Conservation (phyloP, 192 early-diverging fungal species). For the Thamnidium elegans region DNA sequence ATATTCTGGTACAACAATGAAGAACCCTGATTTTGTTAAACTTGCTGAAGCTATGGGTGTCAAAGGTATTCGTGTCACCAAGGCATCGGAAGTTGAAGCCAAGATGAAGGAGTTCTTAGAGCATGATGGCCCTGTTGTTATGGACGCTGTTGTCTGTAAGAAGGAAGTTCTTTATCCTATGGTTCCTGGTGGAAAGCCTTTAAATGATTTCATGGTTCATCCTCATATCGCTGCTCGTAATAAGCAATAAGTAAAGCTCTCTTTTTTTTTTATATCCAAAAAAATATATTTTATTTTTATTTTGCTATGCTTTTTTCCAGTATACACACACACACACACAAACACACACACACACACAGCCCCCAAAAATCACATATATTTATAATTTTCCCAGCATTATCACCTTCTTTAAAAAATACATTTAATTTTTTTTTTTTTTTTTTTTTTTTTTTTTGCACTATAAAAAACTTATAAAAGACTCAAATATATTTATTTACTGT, state of each 20-base stretch:
- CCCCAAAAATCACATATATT: too few species aligned
- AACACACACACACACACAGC: too few species aligned
- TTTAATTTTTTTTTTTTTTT: too few species aligned
- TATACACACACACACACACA: too few species aligned
- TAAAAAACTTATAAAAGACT: too few species aligned
- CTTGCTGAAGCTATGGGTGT: slow-evolving; percentile 92
- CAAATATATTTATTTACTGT: slow-evolving; percentile 1
- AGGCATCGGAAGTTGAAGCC: slow-evolving; percentile 77
- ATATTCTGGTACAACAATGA: slow-evolving; percentile 92
- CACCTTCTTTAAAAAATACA: too few species aligned
- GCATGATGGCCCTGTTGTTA: slow-evolving; percentile 81
- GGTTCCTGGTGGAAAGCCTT: slow-evolving; percentile 91
- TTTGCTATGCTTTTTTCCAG: too few species aligned
- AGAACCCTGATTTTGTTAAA: slow-evolving; percentile 98
- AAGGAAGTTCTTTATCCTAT: slow-evolving; percentile 96
- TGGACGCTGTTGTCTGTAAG: slow-evolving; percentile 90
- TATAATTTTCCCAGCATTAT: too few species aligned
- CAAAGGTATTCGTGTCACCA: slow-evolving; percentile 82
- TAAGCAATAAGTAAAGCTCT: not conserved
- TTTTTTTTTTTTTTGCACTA: too few species aligned
- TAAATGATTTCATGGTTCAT: slow-evolving; percentile 85
- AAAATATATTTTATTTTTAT: too few species aligned
- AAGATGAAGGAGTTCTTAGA: slow-evolving; percentile 91
- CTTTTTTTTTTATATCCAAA: not conserved
- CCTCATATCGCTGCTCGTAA: slow-evolving; percentile 20